Evolutionary conservation across 2,329 filamentous ascomycete genomes (phyloP), one percentile per base, ranked within the genome.

Genomic region (Diatrype stigma): DNA sequence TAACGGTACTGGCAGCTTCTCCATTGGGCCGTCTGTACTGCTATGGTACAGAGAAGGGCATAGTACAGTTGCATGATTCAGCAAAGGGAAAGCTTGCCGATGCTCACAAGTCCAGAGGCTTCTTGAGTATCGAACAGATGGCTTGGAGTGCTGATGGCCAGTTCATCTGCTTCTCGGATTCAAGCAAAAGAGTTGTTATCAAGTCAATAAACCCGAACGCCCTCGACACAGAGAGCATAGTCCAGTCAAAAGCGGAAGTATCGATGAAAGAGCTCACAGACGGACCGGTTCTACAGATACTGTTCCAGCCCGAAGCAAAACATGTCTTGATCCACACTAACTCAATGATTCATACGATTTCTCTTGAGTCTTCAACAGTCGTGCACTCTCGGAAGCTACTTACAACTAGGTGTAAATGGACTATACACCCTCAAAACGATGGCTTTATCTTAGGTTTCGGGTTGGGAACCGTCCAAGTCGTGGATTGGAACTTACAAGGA

Each of bases 21-120:
- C 50, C 57, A 4, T 34, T 12, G 2, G 57, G 57, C 17, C 52
- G 45, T n/a, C 26, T 61, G 3, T 63, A 63, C 46, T 58, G 55
- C 48, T 60, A 42, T 44, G 63, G 64, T 12, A 63, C 60, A 8
- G 59, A 60, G 40, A 57, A 37, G 17, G 63, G 61, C n/a, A 46
- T 42, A 10, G 53, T 60, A 16, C 35, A 45, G 12, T 44, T 64
- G 12, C 46, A 56, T 26, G 52, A 60, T 35, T 26, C 50, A 17
- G n/a, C 22, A 42, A 53, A 40, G 30, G 55, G 50, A n/a, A 56
- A 51, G 30, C 10, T 52, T 17, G 30, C 51, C 16, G 47, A 56
- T 2, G 47, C 58, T 6, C 34, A 54, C 46, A 52, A 37, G n/a
- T 37, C 34, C 17, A 49, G 42, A 46, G 50, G 53, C 6, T 57